Conservation (phyloP, 345 rosid species). For the Acer saccharum region DNA sequence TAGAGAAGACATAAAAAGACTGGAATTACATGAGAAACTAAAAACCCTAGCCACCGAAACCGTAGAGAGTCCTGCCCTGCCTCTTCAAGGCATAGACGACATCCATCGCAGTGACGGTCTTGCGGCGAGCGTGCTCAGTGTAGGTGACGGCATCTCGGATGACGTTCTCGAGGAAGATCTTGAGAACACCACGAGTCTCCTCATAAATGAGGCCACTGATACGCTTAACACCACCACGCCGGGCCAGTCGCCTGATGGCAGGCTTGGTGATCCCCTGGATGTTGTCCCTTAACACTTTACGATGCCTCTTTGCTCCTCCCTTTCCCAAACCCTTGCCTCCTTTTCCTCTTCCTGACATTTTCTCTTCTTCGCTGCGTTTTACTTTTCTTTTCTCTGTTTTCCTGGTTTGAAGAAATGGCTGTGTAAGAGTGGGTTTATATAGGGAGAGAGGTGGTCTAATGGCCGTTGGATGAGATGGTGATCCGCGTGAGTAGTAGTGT, state of each 20-base stretch:
- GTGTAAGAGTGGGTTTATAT: not conserved
- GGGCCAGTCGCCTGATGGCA: constrained; percentile 32
- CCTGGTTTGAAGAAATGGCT: not conserved
- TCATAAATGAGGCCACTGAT: constrained; percentile 44
- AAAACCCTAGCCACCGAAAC: constrained; percentile 29
- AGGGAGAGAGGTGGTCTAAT: not conserved
- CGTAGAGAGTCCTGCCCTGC: constrained; percentile 40
- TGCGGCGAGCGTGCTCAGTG: constrained; percentile 41
- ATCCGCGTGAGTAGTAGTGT: constrained; percentile 15
- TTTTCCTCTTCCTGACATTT: constrained; percentile 44
- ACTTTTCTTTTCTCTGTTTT: not conserved
- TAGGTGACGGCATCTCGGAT: constrained; percentile 37
- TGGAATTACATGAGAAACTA: not conserved
- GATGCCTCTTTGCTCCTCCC: constrained; percentile 44
- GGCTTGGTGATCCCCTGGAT: constrained; percentile 37
- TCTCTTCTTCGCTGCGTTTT: no score
- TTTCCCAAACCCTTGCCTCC: constrained; percentile 43
- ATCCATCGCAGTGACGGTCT: constrained; percentile 44
- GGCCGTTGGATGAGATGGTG: constrained; percentile 23
- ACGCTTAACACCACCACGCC: constrained; percentile 43
- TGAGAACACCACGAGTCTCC: constrained; percentile 41
- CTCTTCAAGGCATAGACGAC: constrained; percentile 40
- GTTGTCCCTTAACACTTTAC: constrained; percentile 40
- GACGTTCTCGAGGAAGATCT: constrained; percentile 41
- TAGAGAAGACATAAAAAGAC: not conserved